Conservation (phyloP, 2,329 filamentous ascomycete genomes). For the Fusarium foetens region DNA sequence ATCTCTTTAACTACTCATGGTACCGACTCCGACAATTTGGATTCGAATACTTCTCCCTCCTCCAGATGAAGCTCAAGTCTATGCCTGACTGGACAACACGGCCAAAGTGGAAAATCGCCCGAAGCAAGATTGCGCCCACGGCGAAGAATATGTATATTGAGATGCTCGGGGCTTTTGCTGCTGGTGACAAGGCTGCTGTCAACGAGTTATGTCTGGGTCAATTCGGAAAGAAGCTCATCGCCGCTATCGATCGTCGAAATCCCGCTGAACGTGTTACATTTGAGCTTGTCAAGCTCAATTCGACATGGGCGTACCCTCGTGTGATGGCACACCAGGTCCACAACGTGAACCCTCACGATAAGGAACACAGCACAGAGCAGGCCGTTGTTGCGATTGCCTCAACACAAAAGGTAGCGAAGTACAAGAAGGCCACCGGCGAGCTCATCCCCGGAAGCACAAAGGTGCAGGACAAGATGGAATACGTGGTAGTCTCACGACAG, state of each 20-base stretch:
- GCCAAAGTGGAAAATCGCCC: conserved; percentile 57
- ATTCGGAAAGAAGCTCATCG: conserved; percentile 62
- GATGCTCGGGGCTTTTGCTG: conserved; percentile 71
- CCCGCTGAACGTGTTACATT: conserved; percentile 59
- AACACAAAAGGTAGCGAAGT: conserved; percentile 63
- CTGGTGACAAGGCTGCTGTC: conserved; percentile 63
- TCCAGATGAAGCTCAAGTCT: conserved; percentile 57
- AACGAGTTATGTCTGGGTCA: conserved; percentile 63
- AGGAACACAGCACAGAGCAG: conserved; percentile 55
- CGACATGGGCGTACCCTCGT: conserved; percentile 54
- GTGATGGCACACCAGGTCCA: conserved; percentile 66
- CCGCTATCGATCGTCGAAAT: conserved; percentile 64
- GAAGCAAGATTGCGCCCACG: conserved; percentile 57
- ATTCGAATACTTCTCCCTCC: conserved; percentile 48
- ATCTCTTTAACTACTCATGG: conserved; percentile 52
- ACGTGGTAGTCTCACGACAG: conserved; percentile 68
- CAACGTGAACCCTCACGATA: conserved; percentile 56
- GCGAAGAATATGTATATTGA: conserved; percentile 69
- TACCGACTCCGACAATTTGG: conserved; percentile 50
- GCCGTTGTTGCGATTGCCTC: conserved; percentile 70
- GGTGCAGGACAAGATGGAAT: conserved; percentile 68
- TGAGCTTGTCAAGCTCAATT: conserved; percentile 64
- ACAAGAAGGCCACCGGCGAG: conserved; percentile 50
- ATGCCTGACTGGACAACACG: conserved; percentile 56
- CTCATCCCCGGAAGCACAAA: conserved; percentile 59